Percentiles rank a stretch among this genome's conserved stretches.
Evolutionary conservation across 371 early-diverging fungal species (phyloP).

Genomic region (Batrachochytrium dendrobatidis): DNA sequence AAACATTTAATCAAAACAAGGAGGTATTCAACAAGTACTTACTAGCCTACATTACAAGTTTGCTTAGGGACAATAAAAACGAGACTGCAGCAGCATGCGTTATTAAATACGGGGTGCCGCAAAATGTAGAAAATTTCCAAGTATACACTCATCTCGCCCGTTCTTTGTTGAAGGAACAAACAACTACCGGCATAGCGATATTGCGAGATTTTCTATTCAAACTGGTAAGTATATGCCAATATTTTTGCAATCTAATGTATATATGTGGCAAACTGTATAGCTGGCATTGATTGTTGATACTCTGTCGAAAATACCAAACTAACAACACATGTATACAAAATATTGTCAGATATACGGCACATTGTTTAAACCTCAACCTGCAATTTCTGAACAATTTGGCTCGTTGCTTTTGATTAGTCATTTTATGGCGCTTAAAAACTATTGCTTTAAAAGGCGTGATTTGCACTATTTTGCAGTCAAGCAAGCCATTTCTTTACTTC

Average conservation of each 20-base stretch:
- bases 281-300: background rate
- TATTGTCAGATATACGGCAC: conserved; percentile 18
- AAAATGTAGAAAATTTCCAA: conserved; percentile 19
- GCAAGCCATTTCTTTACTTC: conserved; percentile 36
- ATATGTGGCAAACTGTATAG: background rate
- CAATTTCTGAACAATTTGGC: conserved; percentile 25
- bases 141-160: conserved; percentile 25
- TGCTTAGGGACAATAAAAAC: conserved; percentile 32
- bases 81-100: conserved; percentile 28
- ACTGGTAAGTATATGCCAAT: conserved; percentile 30
- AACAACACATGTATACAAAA: too few relatives aligned
- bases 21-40: conserved; percentile 39
- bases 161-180: conserved; percentile 21
- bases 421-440: conserved; percentile 32
- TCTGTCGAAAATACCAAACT: too few relatives aligned
- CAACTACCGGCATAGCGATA: conserved; percentile 18
- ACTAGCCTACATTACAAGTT: conserved; percentile 15
- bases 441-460: conserved; percentile 39
- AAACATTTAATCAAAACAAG: conserved; percentile 28
- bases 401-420: conserved; percentile 36
- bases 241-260: too few relatives aligned
- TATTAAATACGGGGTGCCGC: conserved; percentile 32
- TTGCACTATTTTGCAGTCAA: conserved; percentile 40
- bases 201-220: conserved; percentile 42
- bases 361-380: conserved; percentile 12